Evolutionary conservation across 1,139 yeast genomes (phyloP).

Genomic region (Hansenula sp.): DNA sequence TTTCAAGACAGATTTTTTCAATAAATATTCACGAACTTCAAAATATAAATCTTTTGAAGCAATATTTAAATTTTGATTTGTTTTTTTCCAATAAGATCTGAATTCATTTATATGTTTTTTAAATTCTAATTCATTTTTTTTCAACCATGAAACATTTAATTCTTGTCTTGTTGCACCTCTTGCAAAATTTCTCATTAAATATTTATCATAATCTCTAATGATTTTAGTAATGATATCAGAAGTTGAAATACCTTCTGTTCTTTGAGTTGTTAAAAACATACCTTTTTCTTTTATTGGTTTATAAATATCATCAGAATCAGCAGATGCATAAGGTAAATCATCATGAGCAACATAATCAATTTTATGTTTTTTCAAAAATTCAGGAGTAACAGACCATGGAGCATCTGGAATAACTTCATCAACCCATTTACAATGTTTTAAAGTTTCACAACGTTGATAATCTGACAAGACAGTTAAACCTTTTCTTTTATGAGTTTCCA

Average conservation of each 20-base stretch:
- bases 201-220: constrained; percentile 93
- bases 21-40: constrained; percentile 73
- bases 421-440: constrained; percentile 92
- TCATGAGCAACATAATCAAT: constrained; percentile 98
- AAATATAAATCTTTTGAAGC: constrained; percentile 79
- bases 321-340: constrained; percentile 89
- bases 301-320: constrained; percentile 85
- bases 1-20: constrained; percentile 37
- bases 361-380: constrained; percentile 69
- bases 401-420: constrained; percentile 93
- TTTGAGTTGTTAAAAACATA: constrained; percentile 87
- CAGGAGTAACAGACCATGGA: constrained; percentile 92
- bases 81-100: constrained; percentile 77
- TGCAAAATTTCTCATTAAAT: constrained; percentile 93
- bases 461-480: constrained; percentile 91
- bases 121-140: constrained; percentile 91
- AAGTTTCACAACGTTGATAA: constrained; percentile 81
- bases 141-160: constrained; percentile 93
- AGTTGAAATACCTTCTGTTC: constrained; percentile 95
- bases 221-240: constrained; percentile 94
- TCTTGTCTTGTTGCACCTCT: constrained; percentile 97
- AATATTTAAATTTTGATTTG: constrained; percentile 63
- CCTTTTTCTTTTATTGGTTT: constrained; percentile 88
- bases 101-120: constrained; percentile 87
- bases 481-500: constrained; percentile 85